These are phyloP conservation scores for Coemansia javaensis DNA, from an alignment of 192 early-diverging fungal genomes.

Conservation along the genomic window DNA sequence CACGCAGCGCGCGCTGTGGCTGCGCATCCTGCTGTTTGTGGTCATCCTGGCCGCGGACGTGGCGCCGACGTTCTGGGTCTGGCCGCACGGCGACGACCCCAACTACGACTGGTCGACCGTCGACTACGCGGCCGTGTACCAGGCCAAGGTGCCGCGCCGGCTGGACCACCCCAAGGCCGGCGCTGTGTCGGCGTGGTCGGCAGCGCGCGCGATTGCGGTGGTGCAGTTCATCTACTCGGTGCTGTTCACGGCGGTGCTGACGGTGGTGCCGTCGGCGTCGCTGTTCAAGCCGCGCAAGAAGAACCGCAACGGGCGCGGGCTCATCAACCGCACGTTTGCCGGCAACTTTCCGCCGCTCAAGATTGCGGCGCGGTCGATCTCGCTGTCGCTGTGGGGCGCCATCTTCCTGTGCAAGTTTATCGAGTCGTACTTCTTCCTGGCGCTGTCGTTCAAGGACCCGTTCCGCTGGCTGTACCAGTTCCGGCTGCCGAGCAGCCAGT, in stretches of 20 bases:
- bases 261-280: constrained; percentile 62
- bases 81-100: constrained; percentile 46
- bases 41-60: constrained; percentile 59
- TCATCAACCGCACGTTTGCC: constrained; percentile 63
- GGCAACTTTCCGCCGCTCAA: constrained; percentile 70
- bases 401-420: constrained; percentile 73
- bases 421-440: constrained; percentile 81
- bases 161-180: constrained; percentile 14
- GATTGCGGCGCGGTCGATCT: constrained; percentile 61
- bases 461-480: constrained; percentile 58
- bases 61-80: constrained; percentile 59
- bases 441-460: constrained; percentile 74
- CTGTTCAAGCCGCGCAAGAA: constrained; percentile 57
- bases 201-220: constrained; percentile 59
- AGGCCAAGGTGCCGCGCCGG: constrained; percentile 24
- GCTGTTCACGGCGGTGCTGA: constrained; percentile 59
- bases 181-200: constrained; percentile 31
- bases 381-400: constrained; percentile 64
- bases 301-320: constrained; percentile 51
- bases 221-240: constrained; percentile 67
- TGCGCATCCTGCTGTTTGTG: constrained; percentile 54
- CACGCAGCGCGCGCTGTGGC: constrained; percentile 54
- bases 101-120: constrained; percentile 39
- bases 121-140: constrained; percentile 26
- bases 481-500: constrained; percentile 50